Evolutionary conservation across 2,329 filamentous ascomycete genomes (phyloP).

Genomic region (Daldinia sp.): DNA sequence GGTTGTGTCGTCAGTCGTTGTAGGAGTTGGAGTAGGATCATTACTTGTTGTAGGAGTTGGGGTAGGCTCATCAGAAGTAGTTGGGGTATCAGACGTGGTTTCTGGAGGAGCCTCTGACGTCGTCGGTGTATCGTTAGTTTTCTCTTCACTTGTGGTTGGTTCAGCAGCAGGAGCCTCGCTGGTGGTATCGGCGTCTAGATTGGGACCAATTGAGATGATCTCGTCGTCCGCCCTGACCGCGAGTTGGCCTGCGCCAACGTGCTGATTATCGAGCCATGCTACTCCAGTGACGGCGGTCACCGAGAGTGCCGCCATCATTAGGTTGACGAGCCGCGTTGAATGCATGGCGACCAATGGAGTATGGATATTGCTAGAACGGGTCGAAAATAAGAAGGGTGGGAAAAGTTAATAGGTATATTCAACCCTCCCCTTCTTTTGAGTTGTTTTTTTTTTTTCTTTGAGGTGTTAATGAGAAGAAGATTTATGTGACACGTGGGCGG

Average conservation of each 20-base stretch:
- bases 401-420: constrained; percentile 23
- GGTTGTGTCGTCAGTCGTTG: constrained; percentile 11
- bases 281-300: constrained; percentile 61
- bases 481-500: constrained; percentile 34
- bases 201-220: constrained; percentile 18
- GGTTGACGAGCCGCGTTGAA: constrained; percentile 58
- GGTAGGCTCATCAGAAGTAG: constrained; percentile 18
- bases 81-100: constrained; percentile 14
- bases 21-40: constrained; percentile 12
- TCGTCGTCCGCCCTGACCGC: constrained; percentile 41
- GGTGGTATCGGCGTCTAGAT: background rate
- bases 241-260: constrained; percentile 45
- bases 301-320: constrained; percentile 64
- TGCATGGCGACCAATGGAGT: constrained; percentile 58
- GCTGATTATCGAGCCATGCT: constrained; percentile 50
- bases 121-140: constrained; percentile 8
- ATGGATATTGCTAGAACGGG: constrained; percentile 4
- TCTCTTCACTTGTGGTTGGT: constrained; percentile 16
- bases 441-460: constrained; percentile 31
- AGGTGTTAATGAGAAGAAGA: constrained; percentile 21
- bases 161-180: constrained; percentile 1
- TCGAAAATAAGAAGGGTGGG: background rate
- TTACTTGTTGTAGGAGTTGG: constrained; percentile 21
- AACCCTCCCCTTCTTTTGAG: constrained; percentile 31
- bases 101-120: constrained; percentile 12